phyloP scores from a whole-genome alignment of 1,284 basidiomycete genomes.

The Trichosporon sp. region DNA sequence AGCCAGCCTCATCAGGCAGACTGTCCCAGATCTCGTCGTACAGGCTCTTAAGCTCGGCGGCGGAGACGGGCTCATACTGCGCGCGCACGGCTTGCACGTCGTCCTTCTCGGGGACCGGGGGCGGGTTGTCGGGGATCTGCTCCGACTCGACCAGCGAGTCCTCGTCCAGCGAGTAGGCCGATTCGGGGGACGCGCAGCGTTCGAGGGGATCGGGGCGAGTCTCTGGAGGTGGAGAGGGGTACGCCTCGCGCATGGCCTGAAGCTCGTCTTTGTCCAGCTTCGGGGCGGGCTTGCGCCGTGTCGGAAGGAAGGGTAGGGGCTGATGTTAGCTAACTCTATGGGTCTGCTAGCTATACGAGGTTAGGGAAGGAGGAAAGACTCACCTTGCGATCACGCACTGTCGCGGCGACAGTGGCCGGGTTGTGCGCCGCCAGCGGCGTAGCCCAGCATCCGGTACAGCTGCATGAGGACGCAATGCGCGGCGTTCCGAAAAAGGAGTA shows the following conservation, averaged over 20 bases:
- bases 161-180: neutral
- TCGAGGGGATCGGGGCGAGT: neutral
- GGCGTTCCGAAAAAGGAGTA: neutral
- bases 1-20: neutral
- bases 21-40: slow-evolving; percentile 19
- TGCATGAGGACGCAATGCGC: slow-evolving; percentile 10
- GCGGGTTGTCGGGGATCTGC: neutral
- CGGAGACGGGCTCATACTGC: slow-evolving; percentile 13
- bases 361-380: neutral
- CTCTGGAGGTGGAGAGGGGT: slow-evolving; percentile 11
- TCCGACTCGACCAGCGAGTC: neutral
- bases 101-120: slow-evolving; percentile 11
- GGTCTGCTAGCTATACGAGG: too few relatives aligned
- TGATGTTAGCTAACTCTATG: neutral
- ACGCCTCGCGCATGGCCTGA: neutral
- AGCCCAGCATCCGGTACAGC: neutral
- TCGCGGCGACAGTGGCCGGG: neutral
- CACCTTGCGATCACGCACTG: neutral
- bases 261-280: slow-evolving; percentile 1
- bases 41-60: slow-evolving; percentile 16
- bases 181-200: neutral
- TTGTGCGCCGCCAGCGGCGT: neutral
- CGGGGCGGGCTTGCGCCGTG: neutral
- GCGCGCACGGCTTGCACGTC: slow-evolving; percentile 1
- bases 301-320: slow-evolving; percentile 12